Base-by-base conservation (phyloP, 2,329 filamentous ascomycete genomes). In the Clonostachys sp. region DNA sequence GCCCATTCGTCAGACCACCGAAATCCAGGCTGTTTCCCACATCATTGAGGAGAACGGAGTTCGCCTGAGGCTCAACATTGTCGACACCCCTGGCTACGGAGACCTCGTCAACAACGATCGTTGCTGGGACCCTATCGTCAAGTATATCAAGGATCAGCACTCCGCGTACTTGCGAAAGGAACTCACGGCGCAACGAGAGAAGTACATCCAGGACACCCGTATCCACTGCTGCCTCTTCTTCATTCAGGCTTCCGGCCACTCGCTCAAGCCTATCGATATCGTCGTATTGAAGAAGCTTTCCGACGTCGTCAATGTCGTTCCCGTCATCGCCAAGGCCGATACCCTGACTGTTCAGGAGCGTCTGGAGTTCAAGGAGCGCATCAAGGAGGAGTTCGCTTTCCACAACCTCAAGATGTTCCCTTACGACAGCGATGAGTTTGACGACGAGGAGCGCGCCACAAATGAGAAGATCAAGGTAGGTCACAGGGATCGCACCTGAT, bases 81-180 rank as follows among this genome's bases (percentile, higher is more conserved):
- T 99, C 63, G 94, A 99, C 69, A 99, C 94, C 55, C 94, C 94
- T 55, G 94, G 94, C 55, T 99, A 99, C 64, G 94, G 94, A 65
- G 94, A 99, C 64, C 84, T 96, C 66, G 94, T 99, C 73, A 99
- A 99, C 83, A 99, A 99, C 73, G 94, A 99, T 77, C 88, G 94
- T 81, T 99, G 94, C 85, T 99, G 94, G 94, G 94, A 99, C 67
- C 94, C 94, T 54, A 99, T 99, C 69, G 92, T 99, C 80, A 99
- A 99, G 80, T 99, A 99, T 76, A 99, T 99, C 82, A 99, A 99
- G 82, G 94, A 99, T 74, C 94, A 99, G 79, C 94, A 99, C 80
- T 96, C 91, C 46, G 92, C 94, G 62, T 99, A 97, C 77, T 84
- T 99, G 60, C 89, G 94, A 73, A 99, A 99, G 82, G 94, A 99